Base-by-base conservation (phyloP, 164 flowering plant species). In the Brasenia schreberi region DNA sequence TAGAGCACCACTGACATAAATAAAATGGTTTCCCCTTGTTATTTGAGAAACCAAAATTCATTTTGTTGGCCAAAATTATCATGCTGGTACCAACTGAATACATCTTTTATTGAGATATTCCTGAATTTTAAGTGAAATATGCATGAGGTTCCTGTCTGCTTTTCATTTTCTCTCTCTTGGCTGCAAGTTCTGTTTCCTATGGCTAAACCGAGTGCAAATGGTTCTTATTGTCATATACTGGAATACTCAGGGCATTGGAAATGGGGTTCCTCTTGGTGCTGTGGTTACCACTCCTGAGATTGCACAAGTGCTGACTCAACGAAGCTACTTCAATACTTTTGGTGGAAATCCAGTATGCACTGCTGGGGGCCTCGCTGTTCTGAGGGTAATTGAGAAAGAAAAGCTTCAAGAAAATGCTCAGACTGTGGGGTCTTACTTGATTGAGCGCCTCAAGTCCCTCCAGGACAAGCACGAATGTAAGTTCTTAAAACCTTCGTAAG, bases 281-380 rank as follows among this genome's bases (percentile, higher is more conserved):
- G 97, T 95, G 67, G 91, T 95, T 18, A 95, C 99, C 45, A 95
- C 99, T 45, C 96, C 97, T 27, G 88, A 92, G 79, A 82, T 95
- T 61, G 97, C 99, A 27, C 73, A 85, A 72, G 90, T 87, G 62
- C 77, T 95, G 83, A 81, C 89, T 56, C 84, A 79, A 3, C 76
- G 91, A 7, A 81, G 74, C 69, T 88, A 92, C 70, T 95, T 84
- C 80, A 95, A 95, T 70, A 95, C 99, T 62, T 95, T 88, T 72
- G 99, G 97, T 61, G 99, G 99, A 62, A 95, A 95, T 66, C 97
- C 99, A 1, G 83, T 90, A 3, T 88, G 94, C 73, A 88, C 97
- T 45, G 82, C 97, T 43, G 97, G 84, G 42, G 99, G 96, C n/a
- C 83, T 68, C 27, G 99, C 99, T 60, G 99, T 92, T 62, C 76